phyloP scores from a whole-genome alignment of 257 asterid species.

The Capsicum baccatum region DNA sequence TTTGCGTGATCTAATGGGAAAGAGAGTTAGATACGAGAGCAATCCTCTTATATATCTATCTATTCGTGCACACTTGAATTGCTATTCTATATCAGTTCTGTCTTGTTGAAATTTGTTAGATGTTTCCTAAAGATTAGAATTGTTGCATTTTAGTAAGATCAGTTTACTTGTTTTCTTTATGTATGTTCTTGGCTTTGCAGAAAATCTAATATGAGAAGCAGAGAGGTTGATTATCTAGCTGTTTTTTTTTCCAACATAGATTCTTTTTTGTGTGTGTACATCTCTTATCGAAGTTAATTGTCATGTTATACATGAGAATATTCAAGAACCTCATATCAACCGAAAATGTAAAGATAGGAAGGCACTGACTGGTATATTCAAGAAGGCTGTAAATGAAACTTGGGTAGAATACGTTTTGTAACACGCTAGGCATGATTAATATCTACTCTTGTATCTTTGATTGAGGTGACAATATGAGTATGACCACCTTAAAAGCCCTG shows the following conservation, averaged over 20 bases:
- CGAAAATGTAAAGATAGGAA: no score
- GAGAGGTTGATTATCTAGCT: neutral
- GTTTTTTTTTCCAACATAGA: no score
- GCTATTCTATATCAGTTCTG: neutral
- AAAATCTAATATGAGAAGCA: neutral
- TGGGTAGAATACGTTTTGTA: no score
- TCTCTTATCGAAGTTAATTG: no score
- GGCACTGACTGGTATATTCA: no score
- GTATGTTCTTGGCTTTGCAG: neutral
- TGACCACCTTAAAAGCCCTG: conserved; percentile 32
- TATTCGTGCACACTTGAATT: neutral
- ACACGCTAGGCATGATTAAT: no score
- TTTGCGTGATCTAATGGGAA: conserved; percentile 35
- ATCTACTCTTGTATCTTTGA: no score
- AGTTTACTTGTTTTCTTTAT: neutral
- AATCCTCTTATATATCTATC: conserved; percentile 51
- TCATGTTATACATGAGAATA: no score
- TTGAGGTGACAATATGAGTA: no score
- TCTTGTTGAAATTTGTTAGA: neutral
- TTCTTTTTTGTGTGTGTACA: no score
- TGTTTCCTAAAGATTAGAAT: neutral
- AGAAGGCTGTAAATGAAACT: no score
- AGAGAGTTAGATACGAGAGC: conserved; percentile 59
- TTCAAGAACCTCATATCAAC: no score
- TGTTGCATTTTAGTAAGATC: neutral